A percentile compares a stretch with the other conserved stretches of the same genome.
phyloP scores from a whole-genome alignment of 495 filamentous ascomycete genomes.

The Baudoinia panamericana region DNA sequence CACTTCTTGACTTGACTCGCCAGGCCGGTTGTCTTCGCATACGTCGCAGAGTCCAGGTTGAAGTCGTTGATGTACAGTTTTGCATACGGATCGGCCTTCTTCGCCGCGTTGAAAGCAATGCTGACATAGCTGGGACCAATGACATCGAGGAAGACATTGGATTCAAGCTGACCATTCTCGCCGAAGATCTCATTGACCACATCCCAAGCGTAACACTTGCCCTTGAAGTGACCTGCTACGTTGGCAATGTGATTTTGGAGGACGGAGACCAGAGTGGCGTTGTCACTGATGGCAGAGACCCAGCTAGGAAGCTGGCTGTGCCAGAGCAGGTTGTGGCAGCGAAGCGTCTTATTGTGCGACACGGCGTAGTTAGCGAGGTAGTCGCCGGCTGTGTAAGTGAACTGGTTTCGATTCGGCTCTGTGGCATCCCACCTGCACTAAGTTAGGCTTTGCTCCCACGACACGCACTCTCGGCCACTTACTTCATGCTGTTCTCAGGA shows the following conservation, averaged over 20 bases:
- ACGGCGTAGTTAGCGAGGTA: conserved; percentile 48
- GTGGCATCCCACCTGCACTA: conserved; percentile 36
- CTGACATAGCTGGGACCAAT: conserved; percentile 44
- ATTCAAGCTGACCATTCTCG: conserved; percentile 46
- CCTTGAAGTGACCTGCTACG: conserved; percentile 45
- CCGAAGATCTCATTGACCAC: conserved; percentile 58
- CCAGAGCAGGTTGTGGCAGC: conserved; percentile 32
- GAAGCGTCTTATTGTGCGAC: conserved; percentile 42
- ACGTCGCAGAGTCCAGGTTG: conserved; percentile 31
- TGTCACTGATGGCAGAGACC: conserved; percentile 43
- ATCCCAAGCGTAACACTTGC: conserved; percentile 52
- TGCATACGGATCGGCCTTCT: conserved; percentile 36
- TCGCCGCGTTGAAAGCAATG: conserved; percentile 49
- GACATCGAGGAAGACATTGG: conserved; percentile 44
- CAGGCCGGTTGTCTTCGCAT: conserved; percentile 50
- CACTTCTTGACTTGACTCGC: conserved; percentile 52
- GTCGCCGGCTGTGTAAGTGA: conserved; percentile 41
- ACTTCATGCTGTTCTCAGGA: conserved; percentile 56
- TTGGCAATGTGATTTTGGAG: conserved; percentile 48
- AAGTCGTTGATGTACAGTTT: conserved; percentile 51
- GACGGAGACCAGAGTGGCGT: conserved; percentile 37
- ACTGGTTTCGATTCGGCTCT: conserved; percentile 35
- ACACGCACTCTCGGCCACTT: not conserved
- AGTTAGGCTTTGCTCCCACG: no score
- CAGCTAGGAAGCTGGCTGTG: conserved; percentile 43